A percentile compares a stretch with the other conserved stretches of the same genome.
Evolutionary conservation across 805 yeast species (phyloP).

Genomic region (Yarrowia sp.): DNA sequence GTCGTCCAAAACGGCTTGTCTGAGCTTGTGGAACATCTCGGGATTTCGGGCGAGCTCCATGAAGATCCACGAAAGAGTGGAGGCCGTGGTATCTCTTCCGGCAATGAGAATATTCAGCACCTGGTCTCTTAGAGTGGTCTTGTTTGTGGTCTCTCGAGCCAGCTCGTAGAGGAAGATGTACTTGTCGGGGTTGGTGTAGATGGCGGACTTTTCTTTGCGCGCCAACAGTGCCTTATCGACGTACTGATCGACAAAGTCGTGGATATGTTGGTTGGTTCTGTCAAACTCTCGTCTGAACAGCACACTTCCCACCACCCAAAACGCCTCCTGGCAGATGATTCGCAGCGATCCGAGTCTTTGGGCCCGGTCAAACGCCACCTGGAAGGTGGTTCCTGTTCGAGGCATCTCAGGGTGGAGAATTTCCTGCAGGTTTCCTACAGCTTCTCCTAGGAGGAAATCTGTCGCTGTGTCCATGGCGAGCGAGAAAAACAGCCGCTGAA

Average conservation of each 20-base stretch:
- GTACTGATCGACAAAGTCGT: constrained; percentile 44
- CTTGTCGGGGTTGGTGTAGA: constrained; percentile 49
- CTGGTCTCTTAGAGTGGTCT: constrained; percentile 57
- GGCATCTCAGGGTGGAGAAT: constrained; percentile 42
- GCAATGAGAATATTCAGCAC: constrained; percentile 60
- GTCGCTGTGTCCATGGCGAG: constrained; percentile 51
- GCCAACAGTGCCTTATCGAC: constrained; percentile 53
- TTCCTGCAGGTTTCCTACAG: constrained; percentile 44
- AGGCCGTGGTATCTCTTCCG: constrained; percentile 64
- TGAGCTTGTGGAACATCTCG: constrained; percentile 48
- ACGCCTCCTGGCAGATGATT: constrained; percentile 42
- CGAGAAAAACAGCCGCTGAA: constrained; percentile 46
- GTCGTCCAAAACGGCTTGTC: constrained; percentile 52
- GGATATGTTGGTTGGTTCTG: constrained; percentile 41
- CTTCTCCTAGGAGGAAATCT: constrained; percentile 50
- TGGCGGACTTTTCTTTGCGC: constrained; percentile 48
- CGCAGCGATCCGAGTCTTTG: constrained; percentile 43
- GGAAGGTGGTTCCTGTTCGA: constrained; percentile 40
- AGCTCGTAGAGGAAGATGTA: constrained; percentile 60
- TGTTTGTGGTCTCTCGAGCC: constrained; percentile 58
- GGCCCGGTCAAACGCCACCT: constrained; percentile 39
- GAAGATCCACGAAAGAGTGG: constrained; percentile 55
- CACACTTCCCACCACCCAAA: constrained; percentile 41
- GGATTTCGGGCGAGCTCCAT: constrained; percentile 55
- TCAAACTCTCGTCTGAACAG: constrained; percentile 49